Base-by-base conservation (phyloP, 2,329 filamentous ascomycete species). In the Alternaria ethzedia region DNA sequence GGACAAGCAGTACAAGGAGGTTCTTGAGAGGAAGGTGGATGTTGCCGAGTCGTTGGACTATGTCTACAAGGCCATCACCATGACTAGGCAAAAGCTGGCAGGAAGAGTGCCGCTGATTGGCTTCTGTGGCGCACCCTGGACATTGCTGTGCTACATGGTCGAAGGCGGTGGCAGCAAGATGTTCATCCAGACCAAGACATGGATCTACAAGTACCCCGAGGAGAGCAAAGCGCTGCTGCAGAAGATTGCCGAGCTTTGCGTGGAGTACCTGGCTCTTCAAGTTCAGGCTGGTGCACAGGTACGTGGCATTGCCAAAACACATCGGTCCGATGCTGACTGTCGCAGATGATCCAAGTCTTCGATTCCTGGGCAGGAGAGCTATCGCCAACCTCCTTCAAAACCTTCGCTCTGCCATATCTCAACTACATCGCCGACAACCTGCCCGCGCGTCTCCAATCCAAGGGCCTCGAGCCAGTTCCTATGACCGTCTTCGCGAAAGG, bases 401-500 rank as follows among this genome's bases (percentile, higher is more conserved):
- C 90, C 59, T 96, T 98, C 79, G 90, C 93, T 3, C 87, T 96
- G 70, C 96, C 96, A 1, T 97, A 95, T 77, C 86, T 99, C 57
- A 87, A 87, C 46, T 89, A 94, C 78, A 98, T 99, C 71, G 89
- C 94, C 11, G 85, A 91, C 70, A 87, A 94, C 70, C 86, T 99
- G 4, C 95, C 95, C 1, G 85, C 84, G 71, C 89, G 89, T 64
- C 83, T 98, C 61, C 84, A 87, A 71, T 91, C 92, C 77, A 85
- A 96, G 76, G 89, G 90, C 0, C 82, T 95, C 56, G 91, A 94
- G 61, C 86, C 84, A 11, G 95, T 99, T 4, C 96, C 96, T 4
- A 97, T 98, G 94, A 96, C 94, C 6, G 94, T 98, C 23, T 99
- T 99, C 80, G 94, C 96, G 36, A 99, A 99, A 84, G 96, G 96